Base-by-base conservation (phyloP, 2,329 filamentous ascomycete genomes). In the Epicoccum nigrum region DNA sequence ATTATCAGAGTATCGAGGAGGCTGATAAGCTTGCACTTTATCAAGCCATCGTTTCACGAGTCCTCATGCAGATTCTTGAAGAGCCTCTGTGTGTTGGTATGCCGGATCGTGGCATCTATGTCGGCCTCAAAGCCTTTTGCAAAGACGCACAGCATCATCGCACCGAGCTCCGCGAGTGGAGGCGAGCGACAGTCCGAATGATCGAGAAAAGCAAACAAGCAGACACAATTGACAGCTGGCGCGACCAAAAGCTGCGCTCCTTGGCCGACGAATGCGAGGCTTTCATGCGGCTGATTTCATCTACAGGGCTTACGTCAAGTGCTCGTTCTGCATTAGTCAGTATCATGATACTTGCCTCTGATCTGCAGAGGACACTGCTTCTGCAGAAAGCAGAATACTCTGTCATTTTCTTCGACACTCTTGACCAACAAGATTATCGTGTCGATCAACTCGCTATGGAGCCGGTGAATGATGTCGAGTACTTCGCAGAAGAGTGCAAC, bases 371-470 rank as follows among this genome's bases (percentile, higher is more conserved):
- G 5, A 62, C 51, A 7, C 45, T 73, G 4, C 43, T 59, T 13
- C 51, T 70, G 2, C 70, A 73, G 34, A 72, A 68, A 41, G 67
- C 69, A 5, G 58, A 52, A 4, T 72, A 72, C 38, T 50, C 53
- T 17, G 17, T 70, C 5, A 45, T 55, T 3, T 68, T 71, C 52
- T 62, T 70, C 31, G 58, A 54, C 19, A 46, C 52, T 2, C 21
- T 54, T 13, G 45, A 56, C 3, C 37, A 35, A 4, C 16, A 28
- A 7, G 19, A 28, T 2, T 30, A 52, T 15, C 28, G 43, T 5
- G 67, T 70, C 17, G 65, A 72, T 20, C 42, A 56, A 6, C 32
- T 23, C 9, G 60, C 51, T 13, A 73, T 72, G 69, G 69, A 72
- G 33, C 49, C 62, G 11, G 56, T 72, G 11, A 68, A 71, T 19